Percentiles rank a stretch among this genome's conserved stretches.
These are phyloP conservation scores for Phaffia tasmanica DNA, from an alignment of 768 basidiomycete genomes.

Conservation along the genomic window DNA sequence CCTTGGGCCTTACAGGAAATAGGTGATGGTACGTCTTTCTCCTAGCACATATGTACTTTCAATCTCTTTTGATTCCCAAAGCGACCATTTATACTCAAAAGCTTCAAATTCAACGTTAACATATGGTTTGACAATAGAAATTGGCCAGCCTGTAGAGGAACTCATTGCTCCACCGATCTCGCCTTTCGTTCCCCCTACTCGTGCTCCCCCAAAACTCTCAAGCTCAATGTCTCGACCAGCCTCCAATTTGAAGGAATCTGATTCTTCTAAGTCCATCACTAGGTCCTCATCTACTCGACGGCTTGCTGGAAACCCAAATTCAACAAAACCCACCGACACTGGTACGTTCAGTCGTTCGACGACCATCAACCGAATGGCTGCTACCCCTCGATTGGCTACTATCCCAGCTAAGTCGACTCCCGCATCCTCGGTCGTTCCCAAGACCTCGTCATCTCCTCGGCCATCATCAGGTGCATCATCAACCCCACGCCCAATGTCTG, in stretches of 20 bases:
- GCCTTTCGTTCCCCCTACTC: slow-evolving; percentile 34
- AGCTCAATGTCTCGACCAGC: slow-evolving; percentile 6
- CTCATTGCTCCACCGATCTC: slow-evolving; percentile 44
- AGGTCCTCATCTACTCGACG: too few relatives aligned
- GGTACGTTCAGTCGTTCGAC: slow-evolving; percentile 4
- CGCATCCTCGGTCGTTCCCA: too few relatives aligned
- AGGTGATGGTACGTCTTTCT: slow-evolving; percentile 51
- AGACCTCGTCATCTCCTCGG: too few relatives aligned
- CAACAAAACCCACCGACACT: neutral
- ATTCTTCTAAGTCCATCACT: too few relatives aligned
- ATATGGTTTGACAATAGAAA: slow-evolving; percentile 43
- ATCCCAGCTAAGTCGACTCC: too few relatives aligned
- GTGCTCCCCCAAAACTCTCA: slow-evolving; percentile 6
- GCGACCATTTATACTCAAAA: slow-evolving; percentile 13
- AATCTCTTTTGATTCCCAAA: neutral
- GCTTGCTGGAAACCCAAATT: too few relatives aligned
- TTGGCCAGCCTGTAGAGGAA: slow-evolving; percentile 69
- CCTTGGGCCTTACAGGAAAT: slow-evolving; percentile 84
- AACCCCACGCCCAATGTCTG: too few relatives aligned
- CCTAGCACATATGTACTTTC: neutral
- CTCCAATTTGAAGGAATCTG: too few relatives aligned
- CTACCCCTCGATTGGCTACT: too few relatives aligned
- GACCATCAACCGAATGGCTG: slow-evolving; percentile 1
- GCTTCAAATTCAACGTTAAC: neutral
- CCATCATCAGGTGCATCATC: too few relatives aligned